These are phyloP conservation scores for Candida parachauliodes DNA, from an alignment of 805 yeast genomes.

Conservation along the genomic window DNA sequence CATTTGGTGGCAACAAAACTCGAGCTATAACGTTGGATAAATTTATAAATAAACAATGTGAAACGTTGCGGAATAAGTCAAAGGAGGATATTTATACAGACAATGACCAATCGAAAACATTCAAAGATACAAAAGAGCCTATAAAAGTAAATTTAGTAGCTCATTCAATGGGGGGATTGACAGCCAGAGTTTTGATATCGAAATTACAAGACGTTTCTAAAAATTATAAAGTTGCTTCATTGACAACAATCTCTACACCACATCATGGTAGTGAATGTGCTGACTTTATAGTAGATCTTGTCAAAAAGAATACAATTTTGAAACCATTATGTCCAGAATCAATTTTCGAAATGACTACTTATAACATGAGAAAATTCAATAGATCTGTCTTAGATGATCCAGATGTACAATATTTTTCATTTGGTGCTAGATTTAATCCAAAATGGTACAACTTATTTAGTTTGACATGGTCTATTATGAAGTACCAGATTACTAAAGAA, in stretches of 20 bases:
- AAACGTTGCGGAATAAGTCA: slow-evolving; percentile 11
- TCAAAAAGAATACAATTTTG: slow-evolving; percentile 16
- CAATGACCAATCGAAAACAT: background rate
- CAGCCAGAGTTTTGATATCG: slow-evolving; percentile 71
- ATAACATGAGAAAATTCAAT: slow-evolving; percentile 54
- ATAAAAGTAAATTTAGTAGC: slow-evolving; percentile 71
- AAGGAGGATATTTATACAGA: slow-evolving; percentile 5
- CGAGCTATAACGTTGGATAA: slow-evolving; percentile 58
- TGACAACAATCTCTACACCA: slow-evolving; percentile 86
- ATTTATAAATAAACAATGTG: slow-evolving; percentile 39
- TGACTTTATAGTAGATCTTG: slow-evolving; percentile 50
- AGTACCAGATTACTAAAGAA: slow-evolving; percentile 16
- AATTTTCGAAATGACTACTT: slow-evolving; percentile 65
- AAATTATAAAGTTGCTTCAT: slow-evolving; percentile 59
- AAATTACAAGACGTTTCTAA: slow-evolving; percentile 34
- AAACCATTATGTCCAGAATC: slow-evolving; percentile 24
- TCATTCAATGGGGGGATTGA: slow-evolving; percentile 95
- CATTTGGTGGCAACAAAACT: slow-evolving; percentile 70
- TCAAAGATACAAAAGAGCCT: slow-evolving; percentile 16
- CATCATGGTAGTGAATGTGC: slow-evolving; percentile 86
- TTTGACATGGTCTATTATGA: slow-evolving; percentile 62
- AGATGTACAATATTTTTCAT: slow-evolving; percentile 69
- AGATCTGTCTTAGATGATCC: slow-evolving; percentile 49
- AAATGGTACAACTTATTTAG: slow-evolving; percentile 57
- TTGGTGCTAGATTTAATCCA: slow-evolving; percentile 74